Base-by-base conservation (phyloP, 371 early-diverging fungal species). In the Mucor sp. region DNA sequence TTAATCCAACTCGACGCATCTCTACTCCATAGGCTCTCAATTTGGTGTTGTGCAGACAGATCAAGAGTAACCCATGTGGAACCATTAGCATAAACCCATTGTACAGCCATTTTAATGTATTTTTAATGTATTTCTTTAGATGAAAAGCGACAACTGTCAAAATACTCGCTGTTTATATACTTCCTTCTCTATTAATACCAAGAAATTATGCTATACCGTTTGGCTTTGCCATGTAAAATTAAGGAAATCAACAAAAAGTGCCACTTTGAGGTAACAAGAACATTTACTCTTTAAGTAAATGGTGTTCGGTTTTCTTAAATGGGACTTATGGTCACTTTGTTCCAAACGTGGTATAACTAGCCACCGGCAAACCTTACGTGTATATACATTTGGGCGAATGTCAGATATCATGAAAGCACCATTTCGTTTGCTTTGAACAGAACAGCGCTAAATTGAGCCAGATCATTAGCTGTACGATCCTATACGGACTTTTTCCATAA, bases 61-160 rank as follows among this genome's bases (percentile, higher is more conserved):
- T 68, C 68, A 23, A 68, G 39, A 37, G 63, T 39, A 7, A 68
- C 61, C 68, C 63, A 68, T 2, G 33, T 39, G 23, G 47, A 44
- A 37, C 68, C 68, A 28, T 68, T 58, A 48, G 68, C 68, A 33
- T 58, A 62, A 41, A 58, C 33, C 68, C 68, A 63, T 68, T 68
- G 58, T 39, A 48, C 21, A 25, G 63, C 47, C 47, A 47, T 47
- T 47, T 47, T 47, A 21, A 47, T 47, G n/a, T 47, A 47, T 47
- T 47, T 19, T 19, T 0, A 37, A 44, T 44, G 19, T 44, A n/a
- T n/a, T 1, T 44, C n/a, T 44, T 19, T 44, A 44, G n/a, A n/a
- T n/a, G 8, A 19, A 47, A 44, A 47, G 21, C 11, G 19, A 47
- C n/a, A 47, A 47, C 47, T 47, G 47, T 47, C 47, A 19, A 47